Conservation (phyloP, 257 asterid species). For the Mentha longifolia region DNA sequence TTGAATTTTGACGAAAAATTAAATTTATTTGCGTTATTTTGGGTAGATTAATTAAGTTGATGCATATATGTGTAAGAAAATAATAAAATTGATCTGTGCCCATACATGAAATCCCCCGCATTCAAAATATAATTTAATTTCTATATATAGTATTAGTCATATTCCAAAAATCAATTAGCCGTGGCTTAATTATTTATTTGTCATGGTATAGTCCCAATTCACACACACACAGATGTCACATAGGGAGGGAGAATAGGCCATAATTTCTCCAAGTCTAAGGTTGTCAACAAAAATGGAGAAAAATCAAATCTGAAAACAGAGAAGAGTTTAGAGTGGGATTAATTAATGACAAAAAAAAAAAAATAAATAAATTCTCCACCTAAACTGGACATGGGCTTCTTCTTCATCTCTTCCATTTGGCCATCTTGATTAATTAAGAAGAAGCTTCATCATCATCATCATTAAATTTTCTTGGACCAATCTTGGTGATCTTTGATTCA, state of each 20-base stretch:
- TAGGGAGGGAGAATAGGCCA: slow-evolving; percentile 41
- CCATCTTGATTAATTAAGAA: slow-evolving; percentile 34
- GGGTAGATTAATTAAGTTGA: no score
- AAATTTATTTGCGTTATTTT: no score
- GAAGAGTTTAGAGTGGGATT: slow-evolving; percentile 21
- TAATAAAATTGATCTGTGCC: no score
- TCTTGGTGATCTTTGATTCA: slow-evolving; percentile 41
- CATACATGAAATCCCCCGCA: no score
- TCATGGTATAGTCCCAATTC: no score
- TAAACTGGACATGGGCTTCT: slow-evolving; percentile 44
- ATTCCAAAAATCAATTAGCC: no score
- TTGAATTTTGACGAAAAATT: no score
- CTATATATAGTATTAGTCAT: no score
- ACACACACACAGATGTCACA: slow-evolving; percentile 15
- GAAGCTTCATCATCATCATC: slow-evolving; percentile 23
- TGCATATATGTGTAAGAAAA: no score
- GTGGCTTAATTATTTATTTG: no score
- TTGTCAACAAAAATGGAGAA: slow-evolving; percentile 30
- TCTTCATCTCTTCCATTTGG: slow-evolving; percentile 48
- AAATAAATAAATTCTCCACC: slow-evolving; percentile 12
- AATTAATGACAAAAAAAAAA: not conserved
- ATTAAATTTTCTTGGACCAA: slow-evolving; percentile 51
- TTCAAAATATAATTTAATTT: no score
- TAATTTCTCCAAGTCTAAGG: slow-evolving; percentile 50
- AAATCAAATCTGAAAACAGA: slow-evolving; percentile 35